Evolutionary conservation across 192 early-diverging fungal species (phyloP), one percentile per base, ranked within the genome.

Genomic region (Glomus cerebriforme): DNA sequence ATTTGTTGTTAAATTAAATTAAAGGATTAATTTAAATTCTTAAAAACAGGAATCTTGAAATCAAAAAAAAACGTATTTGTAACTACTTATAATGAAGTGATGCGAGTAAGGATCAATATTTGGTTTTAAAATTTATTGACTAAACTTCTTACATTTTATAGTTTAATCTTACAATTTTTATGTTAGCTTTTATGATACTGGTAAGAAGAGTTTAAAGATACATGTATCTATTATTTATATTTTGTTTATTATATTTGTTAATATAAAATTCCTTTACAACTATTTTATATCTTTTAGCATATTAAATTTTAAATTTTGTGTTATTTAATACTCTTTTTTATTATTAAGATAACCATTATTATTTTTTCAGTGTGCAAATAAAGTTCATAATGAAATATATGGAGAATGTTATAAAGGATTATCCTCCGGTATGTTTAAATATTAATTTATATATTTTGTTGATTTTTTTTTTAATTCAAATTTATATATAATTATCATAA

Each of bases 261-360:
- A 49, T 49, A 49, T 15, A 19, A 32, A 26, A 5, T 24, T 27
- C 62, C 2, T 26, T 64, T 10, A n/a, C 62, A 6, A 27, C 62
- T 0, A 26, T 64, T 31, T 64, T 64, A 64, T 64, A 64, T 32
- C 27, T 64, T 17, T 64, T 64, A 64, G 62, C 62, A n/a, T n/a
- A n/a, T n/a, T n/a, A n/a, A n/a, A n/a, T n/a, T n/a, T n/a, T n/a
- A n/a, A n/a, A n/a, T n/a, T n/a, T n/a, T n/a, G n/a, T n/a, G n/a
- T n/a, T n/a, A n/a, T n/a, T n/a, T n/a, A n/a, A n/a, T 29, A 10
- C 13, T 10, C 10, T 63, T 22, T 27, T 29, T 31, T 64, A 31
- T 0, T n/a, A n/a, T n/a, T n/a, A n/a, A n/a, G 2, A 31, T 8
- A 64, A 64, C 31, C 1, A 1, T 31, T 31, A 31, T 15, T 17